Evolutionary conservation across 176 grass and related monocot species (phyloP).

Genomic region (Calamus simplicifolius): DNA sequence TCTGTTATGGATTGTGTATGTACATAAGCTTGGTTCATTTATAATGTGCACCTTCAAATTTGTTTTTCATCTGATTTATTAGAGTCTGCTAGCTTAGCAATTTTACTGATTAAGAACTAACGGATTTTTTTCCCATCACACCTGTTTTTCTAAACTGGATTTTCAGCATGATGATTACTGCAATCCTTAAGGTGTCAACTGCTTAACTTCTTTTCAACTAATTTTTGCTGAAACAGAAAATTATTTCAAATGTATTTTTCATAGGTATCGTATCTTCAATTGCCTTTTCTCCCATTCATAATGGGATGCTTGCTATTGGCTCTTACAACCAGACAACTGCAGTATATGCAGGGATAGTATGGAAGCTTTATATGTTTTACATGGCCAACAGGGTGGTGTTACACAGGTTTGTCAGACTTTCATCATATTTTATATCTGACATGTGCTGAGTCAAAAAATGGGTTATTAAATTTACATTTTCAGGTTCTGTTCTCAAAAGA

Average conservation of each 20-base stretch:
- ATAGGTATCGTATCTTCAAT: conserved; percentile 86
- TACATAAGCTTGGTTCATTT: too few relatives aligned
- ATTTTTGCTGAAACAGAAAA: background rate
- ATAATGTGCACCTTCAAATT: too few relatives aligned
- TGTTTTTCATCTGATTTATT: too few relatives aligned
- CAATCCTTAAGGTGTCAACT: background rate
- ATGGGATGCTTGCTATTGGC: conserved; percentile 88
- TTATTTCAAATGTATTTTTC: conserved; percentile 6
- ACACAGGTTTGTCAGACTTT: conserved; percentile 57
- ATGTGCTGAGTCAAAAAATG: conserved; percentile 10
- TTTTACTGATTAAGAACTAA: too few relatives aligned
- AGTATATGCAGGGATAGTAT: conserved; percentile 75
- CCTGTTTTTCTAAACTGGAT: too few relatives aligned
- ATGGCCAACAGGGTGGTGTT: conserved; percentile 81
- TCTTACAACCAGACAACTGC: conserved; percentile 86
- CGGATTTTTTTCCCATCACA: too few relatives aligned
- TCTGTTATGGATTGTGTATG: too few relatives aligned
- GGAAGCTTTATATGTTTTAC: conserved; percentile 83
- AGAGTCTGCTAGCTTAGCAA: too few relatives aligned
- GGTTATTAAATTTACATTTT: conserved; percentile 17
- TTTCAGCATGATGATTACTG: background rate
- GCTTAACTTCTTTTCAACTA: background rate
- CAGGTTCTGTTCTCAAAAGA: conserved; percentile 96
- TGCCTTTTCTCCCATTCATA: conserved; percentile 61
- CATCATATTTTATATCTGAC: background rate